Evolutionary conservation across 2,329 filamentous ascomycete species (phyloP).

Genomic region (Colletotrichum sp.): DNA sequence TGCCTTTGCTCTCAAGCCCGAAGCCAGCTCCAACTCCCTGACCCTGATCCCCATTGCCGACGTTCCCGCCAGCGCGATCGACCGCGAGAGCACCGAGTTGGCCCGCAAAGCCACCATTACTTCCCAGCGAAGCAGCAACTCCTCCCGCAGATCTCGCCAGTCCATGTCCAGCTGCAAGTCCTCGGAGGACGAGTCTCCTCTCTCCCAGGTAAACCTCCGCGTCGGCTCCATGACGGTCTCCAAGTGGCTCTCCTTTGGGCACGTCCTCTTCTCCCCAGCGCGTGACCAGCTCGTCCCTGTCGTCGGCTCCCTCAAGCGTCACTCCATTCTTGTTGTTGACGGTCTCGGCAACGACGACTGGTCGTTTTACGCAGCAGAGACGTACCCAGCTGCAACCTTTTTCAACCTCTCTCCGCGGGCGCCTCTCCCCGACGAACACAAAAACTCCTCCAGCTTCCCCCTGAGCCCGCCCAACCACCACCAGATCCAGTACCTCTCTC

Average conservation of each 20-base stretch:
- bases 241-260: constrained; percentile 87
- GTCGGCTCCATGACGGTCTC: constrained; percentile 84
- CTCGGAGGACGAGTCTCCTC: constrained; percentile 64
- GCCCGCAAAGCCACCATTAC: constrained; percentile 19
- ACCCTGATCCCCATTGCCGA: constrained; percentile 50
- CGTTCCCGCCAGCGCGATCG: constrained; percentile 28
- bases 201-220: constrained; percentile 76
- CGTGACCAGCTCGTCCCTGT: constrained; percentile 70
- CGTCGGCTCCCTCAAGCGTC: constrained; percentile 57
- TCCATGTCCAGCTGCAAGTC: constrained; percentile 52
- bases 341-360: constrained; percentile 88
- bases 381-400: constrained; percentile 75
- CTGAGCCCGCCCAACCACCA: constrained; percentile 73
- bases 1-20: constrained; percentile 43
- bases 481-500: constrained; percentile 71
- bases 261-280: constrained; percentile 82
- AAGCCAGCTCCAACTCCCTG: constrained; percentile 46
- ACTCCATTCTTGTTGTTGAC: constrained; percentile 77
- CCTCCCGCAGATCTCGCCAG: constrained; percentile 38
- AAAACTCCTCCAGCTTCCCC: constrained; percentile 51
- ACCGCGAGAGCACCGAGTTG: constrained; percentile 29
- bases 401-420: constrained; percentile 74
- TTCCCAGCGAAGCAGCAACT: constrained; percentile 32
- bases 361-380: constrained; percentile 86
- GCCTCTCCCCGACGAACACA: constrained; percentile 51